These are phyloP conservation scores for Craterostigma plantagineum DNA, from an alignment of 257 asterid species.

Conservation along the genomic window DNA sequence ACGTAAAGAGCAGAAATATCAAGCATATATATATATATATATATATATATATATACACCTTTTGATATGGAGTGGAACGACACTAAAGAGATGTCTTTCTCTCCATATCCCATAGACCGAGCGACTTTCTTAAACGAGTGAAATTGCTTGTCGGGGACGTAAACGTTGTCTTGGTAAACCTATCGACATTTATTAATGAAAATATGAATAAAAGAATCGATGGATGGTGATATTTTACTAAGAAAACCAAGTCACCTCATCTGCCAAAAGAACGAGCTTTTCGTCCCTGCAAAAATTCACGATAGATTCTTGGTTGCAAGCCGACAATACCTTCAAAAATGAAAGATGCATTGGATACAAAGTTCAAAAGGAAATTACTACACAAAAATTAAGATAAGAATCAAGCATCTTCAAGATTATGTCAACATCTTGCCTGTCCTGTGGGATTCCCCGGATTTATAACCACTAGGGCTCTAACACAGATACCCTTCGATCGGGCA, in stretches of 20 bases:
- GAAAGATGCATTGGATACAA: conserved; percentile 4
- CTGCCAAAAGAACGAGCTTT: conserved; percentile 94
- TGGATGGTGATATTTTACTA: neutral
- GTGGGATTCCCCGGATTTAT: conserved; percentile 99
- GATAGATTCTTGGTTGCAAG: conserved; percentile 51
- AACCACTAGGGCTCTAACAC: conserved; percentile 78
- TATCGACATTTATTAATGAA: neutral
- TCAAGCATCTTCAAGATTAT: neutral
- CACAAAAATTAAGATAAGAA: neutral
- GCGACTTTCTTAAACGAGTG: conserved; percentile 58
- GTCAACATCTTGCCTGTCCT: conserved; percentile 47
- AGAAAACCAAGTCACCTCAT: conserved; percentile 46
- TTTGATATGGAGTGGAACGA: conserved; percentile 93
- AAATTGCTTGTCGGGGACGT: conserved; percentile 76
- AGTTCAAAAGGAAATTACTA: neutral
- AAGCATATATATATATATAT: too few relatives aligned
- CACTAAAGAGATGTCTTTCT: conserved; percentile 49
- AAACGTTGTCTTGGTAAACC: conserved; percentile 8
- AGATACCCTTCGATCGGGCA: conserved; percentile 64
- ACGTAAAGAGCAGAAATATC: conserved; percentile 4
- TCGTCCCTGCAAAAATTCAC: conserved; percentile 94
- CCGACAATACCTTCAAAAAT: conserved; percentile 18
- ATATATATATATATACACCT: conserved; percentile 43
- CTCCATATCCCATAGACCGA: conserved; percentile 5
- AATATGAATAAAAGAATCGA: neutral